phyloP scores from a whole-genome alignment of 371 early-diverging fungal genomes.

The Conidiobolus incongruus region DNA sequence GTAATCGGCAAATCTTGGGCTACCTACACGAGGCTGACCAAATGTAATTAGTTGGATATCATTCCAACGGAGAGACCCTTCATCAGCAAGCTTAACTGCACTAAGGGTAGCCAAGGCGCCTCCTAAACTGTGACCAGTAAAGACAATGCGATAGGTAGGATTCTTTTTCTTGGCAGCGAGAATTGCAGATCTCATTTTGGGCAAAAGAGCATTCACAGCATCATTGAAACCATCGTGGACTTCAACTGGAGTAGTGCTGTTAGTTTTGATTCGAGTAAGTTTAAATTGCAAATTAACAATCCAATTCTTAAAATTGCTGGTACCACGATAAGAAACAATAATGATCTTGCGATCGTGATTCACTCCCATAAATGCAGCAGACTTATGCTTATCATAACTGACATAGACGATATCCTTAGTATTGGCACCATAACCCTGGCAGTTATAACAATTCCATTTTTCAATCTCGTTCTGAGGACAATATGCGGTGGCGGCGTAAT shows the following conservation, averaged over 20 bases:
- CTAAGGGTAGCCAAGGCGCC: slow-evolving; percentile 1
- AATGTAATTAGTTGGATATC: slow-evolving; percentile 5
- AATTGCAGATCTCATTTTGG: not conserved
- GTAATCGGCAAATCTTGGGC: slow-evolving; percentile 10
- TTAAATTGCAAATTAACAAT: not conserved
- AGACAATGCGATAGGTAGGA: slow-evolving; percentile 4
- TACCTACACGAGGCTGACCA: slow-evolving; percentile 24
- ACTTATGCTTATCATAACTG: not conserved
- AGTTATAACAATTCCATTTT: not conserved
- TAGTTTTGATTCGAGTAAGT: too few species aligned
- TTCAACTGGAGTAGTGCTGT: not conserved
- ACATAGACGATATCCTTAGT: not conserved
- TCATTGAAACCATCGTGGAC: slow-evolving; percentile 3
- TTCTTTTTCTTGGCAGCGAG: not conserved
- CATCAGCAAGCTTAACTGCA: not conserved
- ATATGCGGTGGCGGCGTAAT: not conserved
- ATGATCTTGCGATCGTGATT: not conserved
- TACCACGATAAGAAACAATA: slow-evolving; percentile 3
- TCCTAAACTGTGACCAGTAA: slow-evolving; percentile 7
- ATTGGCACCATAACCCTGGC: not conserved
- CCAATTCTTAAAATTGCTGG: slow-evolving; percentile 1
- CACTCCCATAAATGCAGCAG: not conserved
- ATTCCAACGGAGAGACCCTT: not conserved
- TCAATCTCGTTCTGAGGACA: not conserved
- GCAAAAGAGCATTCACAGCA: not conserved